phyloP scores from a whole-genome alignment of 73 alveolate species.

The Strombidium stylifer region DNA sequence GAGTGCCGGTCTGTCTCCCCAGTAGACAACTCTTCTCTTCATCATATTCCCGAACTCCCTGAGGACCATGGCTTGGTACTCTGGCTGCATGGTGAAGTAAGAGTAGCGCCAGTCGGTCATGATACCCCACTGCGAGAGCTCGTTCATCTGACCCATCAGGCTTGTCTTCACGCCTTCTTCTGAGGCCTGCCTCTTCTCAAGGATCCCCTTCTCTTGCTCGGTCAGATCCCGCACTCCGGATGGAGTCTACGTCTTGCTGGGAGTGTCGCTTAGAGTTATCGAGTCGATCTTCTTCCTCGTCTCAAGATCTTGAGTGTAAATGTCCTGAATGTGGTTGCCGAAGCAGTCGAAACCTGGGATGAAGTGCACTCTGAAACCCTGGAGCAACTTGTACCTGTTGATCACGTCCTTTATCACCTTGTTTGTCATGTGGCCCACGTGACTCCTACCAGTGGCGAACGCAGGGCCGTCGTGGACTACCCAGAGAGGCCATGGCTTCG shows the following conservation, averaged over 20 bases:
- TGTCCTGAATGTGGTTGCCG: slow-evolving; percentile 44
- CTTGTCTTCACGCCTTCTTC: slow-evolving; percentile 27
- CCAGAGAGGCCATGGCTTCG: slow-evolving; percentile 65
- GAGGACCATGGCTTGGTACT: slow-evolving; percentile 42
- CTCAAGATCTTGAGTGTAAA: slow-evolving; percentile 7
- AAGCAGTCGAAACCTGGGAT: slow-evolving; percentile 52
- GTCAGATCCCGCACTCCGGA: background rate
- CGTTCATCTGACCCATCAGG: slow-evolving; percentile 20
- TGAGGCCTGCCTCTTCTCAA: slow-evolving; percentile 10
- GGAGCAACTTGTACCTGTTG: slow-evolving; percentile 80
- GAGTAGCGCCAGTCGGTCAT: slow-evolving; percentile 50
- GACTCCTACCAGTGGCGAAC: slow-evolving; percentile 91
- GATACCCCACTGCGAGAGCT: slow-evolving; percentile 52
- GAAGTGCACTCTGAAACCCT: slow-evolving; percentile 59
- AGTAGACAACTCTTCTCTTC: slow-evolving; percentile 7
- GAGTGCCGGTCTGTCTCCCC: slow-evolving; percentile 33
- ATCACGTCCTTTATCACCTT: slow-evolving; percentile 89
- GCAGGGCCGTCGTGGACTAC: slow-evolving; percentile 92
- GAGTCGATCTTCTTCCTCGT: background rate
- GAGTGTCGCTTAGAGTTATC: background rate
- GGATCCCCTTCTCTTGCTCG: background rate
- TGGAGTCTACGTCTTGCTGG: background rate
- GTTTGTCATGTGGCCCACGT: slow-evolving; percentile 87
- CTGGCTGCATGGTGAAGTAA: slow-evolving; percentile 49
- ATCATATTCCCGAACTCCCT: slow-evolving; percentile 24